Conservation (phyloP, 2,329 filamentous ascomycete species). For the Aureobasidium sp. region DNA sequence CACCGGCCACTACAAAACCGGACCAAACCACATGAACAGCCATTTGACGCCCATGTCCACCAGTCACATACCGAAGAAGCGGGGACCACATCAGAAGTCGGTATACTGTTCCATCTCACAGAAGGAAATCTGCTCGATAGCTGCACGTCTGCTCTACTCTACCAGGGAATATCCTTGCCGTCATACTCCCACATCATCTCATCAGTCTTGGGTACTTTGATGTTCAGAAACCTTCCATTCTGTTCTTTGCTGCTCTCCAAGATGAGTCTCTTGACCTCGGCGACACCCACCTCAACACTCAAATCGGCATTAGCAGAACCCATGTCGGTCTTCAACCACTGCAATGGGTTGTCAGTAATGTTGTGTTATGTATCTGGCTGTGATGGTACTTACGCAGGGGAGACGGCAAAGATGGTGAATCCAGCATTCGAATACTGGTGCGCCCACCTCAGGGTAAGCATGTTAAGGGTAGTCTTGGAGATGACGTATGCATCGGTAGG, state of each 20-base stretch:
- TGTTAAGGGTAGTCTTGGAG: constrained; percentile 42
- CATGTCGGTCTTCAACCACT: constrained; percentile 42
- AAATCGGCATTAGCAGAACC: constrained; percentile 36
- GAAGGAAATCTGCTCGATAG: neutral
- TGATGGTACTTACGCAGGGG: constrained; percentile 34
- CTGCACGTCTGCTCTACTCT: neutral
- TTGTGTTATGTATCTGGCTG: neutral
- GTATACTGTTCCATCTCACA: too few species aligned
- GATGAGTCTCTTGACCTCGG: constrained; percentile 38
- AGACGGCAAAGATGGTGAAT: constrained; percentile 36
- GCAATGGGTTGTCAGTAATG: constrained; percentile 11
- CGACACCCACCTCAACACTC: constrained; percentile 31
- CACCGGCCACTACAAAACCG: too few species aligned
- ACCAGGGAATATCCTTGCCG: constrained; percentile 18
- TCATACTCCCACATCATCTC: constrained; percentile 23
- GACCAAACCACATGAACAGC: too few species aligned
- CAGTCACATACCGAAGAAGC: too few species aligned
- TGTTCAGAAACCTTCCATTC: constrained; percentile 43
- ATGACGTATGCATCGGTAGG: constrained; percentile 35
- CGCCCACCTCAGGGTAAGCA: constrained; percentile 40
- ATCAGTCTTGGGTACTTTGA: constrained; percentile 33
- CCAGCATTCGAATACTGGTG: constrained; percentile 30
- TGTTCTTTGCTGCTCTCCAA: constrained; percentile 30
- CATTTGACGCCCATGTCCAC: too few species aligned
- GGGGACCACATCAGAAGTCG: too few species aligned